These are phyloP conservation scores for Xenoacremonium recifei DNA, from an alignment of 2,329 filamentous ascomycete species.

Conservation along the genomic window DNA sequence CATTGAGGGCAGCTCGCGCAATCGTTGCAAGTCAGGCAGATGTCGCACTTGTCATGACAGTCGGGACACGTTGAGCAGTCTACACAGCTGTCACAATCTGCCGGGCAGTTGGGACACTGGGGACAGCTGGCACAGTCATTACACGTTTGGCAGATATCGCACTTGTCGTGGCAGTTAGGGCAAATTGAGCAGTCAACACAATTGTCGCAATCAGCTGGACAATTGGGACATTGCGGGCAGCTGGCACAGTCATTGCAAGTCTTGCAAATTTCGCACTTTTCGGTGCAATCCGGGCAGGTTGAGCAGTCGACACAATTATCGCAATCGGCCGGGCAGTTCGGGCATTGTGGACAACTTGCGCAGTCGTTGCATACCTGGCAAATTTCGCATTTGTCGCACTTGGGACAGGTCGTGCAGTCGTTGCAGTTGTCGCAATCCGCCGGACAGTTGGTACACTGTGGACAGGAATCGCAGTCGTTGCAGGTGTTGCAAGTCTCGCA, in stretches of 20 bases:
- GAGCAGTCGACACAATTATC: conserved; percentile 1
- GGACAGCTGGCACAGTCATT: background rate
- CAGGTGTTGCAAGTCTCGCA: conserved; percentile 13
- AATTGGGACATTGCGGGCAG: conserved; percentile 1
- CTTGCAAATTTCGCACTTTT: background rate
- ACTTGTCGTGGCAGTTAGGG: conserved; percentile 1
- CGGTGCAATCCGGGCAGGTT: background rate
- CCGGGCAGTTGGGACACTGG: conserved; percentile 1
- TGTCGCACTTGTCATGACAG: conserved; percentile 1
- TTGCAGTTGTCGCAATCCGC: conserved; percentile 16
- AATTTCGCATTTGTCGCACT: background rate
- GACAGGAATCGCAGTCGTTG: background rate
- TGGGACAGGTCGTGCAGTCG: background rate
- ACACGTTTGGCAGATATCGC: background rate
- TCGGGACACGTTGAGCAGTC: conserved; percentile 1
- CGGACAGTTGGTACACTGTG: conserved; percentile 7
- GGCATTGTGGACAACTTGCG: background rate
- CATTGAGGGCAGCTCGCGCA: conserved; percentile 1
- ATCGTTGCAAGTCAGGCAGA: background rate
- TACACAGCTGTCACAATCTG: background rate
- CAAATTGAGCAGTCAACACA: conserved; percentile 1
- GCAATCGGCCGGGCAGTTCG: background rate
- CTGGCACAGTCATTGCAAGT: background rate
- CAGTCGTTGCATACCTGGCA: background rate
- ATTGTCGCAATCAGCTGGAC: background rate